phyloP scores from a whole-genome alignment of 2,329 filamentous ascomycete species.

The Penicillium aurantiogriseum region DNA sequence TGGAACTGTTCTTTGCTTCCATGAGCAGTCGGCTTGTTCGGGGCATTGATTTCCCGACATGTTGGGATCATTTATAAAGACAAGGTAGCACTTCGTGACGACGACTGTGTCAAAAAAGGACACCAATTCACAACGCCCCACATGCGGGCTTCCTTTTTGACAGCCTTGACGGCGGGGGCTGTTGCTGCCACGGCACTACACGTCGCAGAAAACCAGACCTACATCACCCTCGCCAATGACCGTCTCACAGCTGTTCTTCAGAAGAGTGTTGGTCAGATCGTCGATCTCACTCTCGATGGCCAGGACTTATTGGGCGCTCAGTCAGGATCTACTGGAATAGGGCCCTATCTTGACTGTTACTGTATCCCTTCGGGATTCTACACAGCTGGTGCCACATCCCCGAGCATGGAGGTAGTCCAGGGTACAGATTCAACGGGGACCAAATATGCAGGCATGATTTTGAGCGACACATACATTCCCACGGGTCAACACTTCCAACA shows the following conservation, averaged over 20 bases:
- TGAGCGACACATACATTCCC: slow-evolving; percentile 58
- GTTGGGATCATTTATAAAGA: background rate
- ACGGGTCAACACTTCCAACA: slow-evolving; percentile 62
- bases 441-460: slow-evolving; percentile 57
- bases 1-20: background rate
- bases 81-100: background rate
- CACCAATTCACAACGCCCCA: too few species aligned
- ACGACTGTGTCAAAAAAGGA: background rate
- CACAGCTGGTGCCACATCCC: slow-evolving; percentile 54
- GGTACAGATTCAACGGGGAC: slow-evolving; percentile 53
- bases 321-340: slow-evolving; percentile 49
- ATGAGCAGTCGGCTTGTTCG: background rate
- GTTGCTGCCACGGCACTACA: slow-evolving; percentile 18
- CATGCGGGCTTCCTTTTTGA: background rate
- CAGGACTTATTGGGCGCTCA: slow-evolving; percentile 54
- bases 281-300: slow-evolving; percentile 46
- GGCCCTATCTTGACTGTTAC: slow-evolving; percentile 64
- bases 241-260: slow-evolving; percentile 46
- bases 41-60: slow-evolving; percentile 3
- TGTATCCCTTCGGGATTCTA: slow-evolving; percentile 60
- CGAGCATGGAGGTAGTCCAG: slow-evolving; percentile 52
- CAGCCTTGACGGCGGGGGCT: background rate
- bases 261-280: slow-evolving; percentile 45
- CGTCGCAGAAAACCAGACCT: slow-evolving; percentile 19
- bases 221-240: slow-evolving; percentile 43